Conservation (phyloP, 225 moss, liverwort and hornwort species). For the Physcomitrium patens region DNA sequence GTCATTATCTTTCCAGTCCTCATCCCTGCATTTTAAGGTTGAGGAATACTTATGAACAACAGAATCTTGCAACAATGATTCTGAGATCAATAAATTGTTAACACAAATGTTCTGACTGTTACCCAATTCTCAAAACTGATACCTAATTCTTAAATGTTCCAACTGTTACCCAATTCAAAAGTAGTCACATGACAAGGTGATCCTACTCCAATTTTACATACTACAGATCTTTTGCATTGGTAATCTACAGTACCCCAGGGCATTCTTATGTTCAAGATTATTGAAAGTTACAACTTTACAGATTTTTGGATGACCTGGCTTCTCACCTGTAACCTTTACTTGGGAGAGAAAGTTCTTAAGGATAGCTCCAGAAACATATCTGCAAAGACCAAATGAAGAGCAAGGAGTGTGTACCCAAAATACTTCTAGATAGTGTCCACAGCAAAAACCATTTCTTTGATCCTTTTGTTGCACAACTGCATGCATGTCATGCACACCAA, state of each 20-base stretch:
- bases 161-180: too few relatives aligned
- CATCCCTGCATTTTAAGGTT: too few relatives aligned
- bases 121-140: too few relatives aligned
- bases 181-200: too few relatives aligned
- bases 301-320: too few relatives aligned
- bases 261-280: neutral
- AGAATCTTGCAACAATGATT: too few relatives aligned
- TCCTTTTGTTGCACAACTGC: constrained; percentile 66
- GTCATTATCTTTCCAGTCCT: too few relatives aligned
- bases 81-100: too few relatives aligned
- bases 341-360: constrained; percentile 40
- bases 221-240: neutral
- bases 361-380: constrained; percentile 65
- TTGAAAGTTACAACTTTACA: constrained; percentile 4
- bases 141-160: too few relatives aligned
- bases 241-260: neutral
- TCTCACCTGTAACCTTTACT: constrained; percentile 65
- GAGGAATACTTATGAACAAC: too few relatives aligned
- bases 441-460: constrained; percentile 50
- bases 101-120: too few relatives aligned
- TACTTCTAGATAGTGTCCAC: constrained; percentile 52
- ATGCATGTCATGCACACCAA: constrained; percentile 2
- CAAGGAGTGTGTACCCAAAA: constrained; percentile 61
- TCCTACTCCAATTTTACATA: neutral
- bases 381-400: constrained; percentile 54